Conservation (phyloP, 768 basidiomycete genomes). For the Calocera viscosa region DNA sequence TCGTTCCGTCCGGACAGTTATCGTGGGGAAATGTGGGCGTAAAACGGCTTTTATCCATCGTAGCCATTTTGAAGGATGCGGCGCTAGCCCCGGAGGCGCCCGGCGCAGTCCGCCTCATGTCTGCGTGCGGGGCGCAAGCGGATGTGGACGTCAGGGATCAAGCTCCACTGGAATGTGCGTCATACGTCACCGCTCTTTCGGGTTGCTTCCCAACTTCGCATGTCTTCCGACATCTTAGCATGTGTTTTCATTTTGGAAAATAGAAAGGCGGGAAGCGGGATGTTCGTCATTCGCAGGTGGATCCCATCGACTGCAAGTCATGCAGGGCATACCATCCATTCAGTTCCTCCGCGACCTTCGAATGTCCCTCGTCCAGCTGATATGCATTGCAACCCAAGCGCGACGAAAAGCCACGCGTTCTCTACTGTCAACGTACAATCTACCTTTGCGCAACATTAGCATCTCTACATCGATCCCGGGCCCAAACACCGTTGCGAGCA, state of each 20-base stretch:
- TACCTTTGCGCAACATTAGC: neutral
- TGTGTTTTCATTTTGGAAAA: too few relatives aligned
- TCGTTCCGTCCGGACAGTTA: neutral
- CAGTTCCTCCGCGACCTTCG: too few relatives aligned
- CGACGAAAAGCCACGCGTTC: too few relatives aligned
- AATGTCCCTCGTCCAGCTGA: too few relatives aligned
- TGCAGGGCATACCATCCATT: too few relatives aligned
- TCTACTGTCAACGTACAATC: too few relatives aligned
- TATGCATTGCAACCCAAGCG: too few relatives aligned
- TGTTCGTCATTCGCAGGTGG: too few relatives aligned
- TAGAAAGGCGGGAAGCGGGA: too few relatives aligned
- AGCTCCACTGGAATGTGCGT: neutral
- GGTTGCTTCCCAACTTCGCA: neutral
- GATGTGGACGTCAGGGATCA: neutral
- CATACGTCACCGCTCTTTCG: neutral
- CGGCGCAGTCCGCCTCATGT: too few relatives aligned
- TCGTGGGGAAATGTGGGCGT: neutral
- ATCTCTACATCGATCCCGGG: neutral
- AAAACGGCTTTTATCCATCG: neutral
- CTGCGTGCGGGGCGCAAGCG: neutral
- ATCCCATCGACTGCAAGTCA: too few relatives aligned
- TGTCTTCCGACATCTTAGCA: too few relatives aligned
- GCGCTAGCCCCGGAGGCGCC: neutral
- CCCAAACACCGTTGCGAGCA: neutral
- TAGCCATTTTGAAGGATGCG: neutral